Evolutionary conservation across 169 alveolate genomes (phyloP).

Genomic region (Perkinsus marinus): DNA sequence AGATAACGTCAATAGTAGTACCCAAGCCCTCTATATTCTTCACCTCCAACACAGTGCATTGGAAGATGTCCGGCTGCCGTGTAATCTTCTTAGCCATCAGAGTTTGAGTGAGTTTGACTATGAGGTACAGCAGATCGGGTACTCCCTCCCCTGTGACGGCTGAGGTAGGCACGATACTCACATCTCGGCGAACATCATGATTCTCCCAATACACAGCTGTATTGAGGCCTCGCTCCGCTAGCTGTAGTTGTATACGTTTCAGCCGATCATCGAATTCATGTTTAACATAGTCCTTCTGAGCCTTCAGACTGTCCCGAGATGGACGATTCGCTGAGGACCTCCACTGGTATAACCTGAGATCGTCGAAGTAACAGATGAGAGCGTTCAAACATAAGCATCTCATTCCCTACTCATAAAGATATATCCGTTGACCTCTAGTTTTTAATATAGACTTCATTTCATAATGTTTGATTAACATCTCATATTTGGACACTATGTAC

Average conservation of each 20-base stretch:
- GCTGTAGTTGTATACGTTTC: constrained; percentile 48
- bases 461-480: no score
- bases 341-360: constrained; percentile 75
- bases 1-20: constrained; percentile 96
- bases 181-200: constrained; percentile 72
- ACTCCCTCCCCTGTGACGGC: constrained; percentile 99
- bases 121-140: constrained; percentile 81
- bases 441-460: no score
- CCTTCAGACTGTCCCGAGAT: constrained; percentile 56
- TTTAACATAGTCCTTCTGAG: constrained; percentile 58
- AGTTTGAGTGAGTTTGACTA: constrained; percentile 75
- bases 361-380: neutral
- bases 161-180: constrained; percentile 94
- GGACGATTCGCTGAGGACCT: constrained; percentile 69
- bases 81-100: constrained; percentile 66
- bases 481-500: no score
- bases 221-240: constrained; percentile 91
- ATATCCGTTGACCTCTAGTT: no score
- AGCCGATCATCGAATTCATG: constrained; percentile 74
- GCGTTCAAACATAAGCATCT: no score
- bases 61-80: constrained; percentile 62
- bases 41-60: constrained; percentile 91
- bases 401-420: no score
- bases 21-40: constrained; percentile 91
- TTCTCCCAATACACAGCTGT: constrained; percentile 88